Conservation (phyloP, 768 basidiomycete genomes). For the Postia placenta region DNA sequence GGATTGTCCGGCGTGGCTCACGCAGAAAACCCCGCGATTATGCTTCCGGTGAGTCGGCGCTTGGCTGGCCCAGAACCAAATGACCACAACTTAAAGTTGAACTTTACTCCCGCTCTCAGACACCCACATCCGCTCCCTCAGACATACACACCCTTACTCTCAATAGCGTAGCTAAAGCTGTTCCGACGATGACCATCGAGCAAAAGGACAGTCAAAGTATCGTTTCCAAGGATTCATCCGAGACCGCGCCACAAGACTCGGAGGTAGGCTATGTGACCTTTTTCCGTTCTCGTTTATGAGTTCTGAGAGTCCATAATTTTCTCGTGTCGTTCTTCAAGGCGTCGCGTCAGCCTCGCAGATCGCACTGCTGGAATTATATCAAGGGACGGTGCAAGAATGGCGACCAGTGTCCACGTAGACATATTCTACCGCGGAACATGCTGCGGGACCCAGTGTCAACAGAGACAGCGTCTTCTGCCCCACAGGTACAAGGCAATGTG, state of each 20-base stretch:
- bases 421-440: neutral
- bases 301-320: neutral
- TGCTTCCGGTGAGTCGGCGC: neutral
- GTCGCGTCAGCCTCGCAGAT: neutral
- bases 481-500: neutral
- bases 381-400: neutral
- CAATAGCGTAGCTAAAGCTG: neutral
- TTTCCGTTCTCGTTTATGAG: neutral
- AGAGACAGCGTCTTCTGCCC: neutral
- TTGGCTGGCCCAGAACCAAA: neutral
- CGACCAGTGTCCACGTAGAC: neutral
- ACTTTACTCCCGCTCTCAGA: neutral
- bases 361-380: neutral
- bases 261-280: neutral
- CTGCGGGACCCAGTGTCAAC: neutral
- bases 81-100: too few relatives aligned
- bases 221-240: neutral
- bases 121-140: neutral
- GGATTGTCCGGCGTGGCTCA: neutral
- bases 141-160: neutral
- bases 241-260: neutral
- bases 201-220: neutral
- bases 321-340: neutral
- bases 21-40: neutral
- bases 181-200: neutral